These are phyloP conservation scores for Beauveria scarabaeidicola DNA, from an alignment of 2,329 filamentous ascomycete genomes.

Conservation along the genomic window DNA sequence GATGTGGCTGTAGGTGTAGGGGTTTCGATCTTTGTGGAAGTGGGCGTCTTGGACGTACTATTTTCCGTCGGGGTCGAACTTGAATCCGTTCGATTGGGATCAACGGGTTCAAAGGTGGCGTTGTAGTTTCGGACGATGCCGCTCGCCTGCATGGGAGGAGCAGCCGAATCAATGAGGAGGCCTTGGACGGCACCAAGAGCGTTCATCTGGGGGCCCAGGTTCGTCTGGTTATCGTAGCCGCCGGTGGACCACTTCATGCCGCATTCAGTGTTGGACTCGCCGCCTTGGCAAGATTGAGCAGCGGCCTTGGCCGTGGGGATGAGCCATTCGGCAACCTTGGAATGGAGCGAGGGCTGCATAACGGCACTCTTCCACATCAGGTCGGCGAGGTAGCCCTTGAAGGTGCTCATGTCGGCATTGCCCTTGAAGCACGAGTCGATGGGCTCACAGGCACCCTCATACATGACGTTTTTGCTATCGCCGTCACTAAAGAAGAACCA, in stretches of 20 bases:
- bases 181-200: conserved; percentile 57
- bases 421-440: conserved; percentile 36
- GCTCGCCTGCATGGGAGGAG: conserved; percentile 37
- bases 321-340: conserved; percentile 40
- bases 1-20: conserved; percentile 7
- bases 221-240: conserved; percentile 44
- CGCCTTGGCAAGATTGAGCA: conserved; percentile 47
- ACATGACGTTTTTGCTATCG: conserved; percentile 52
- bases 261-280: conserved; percentile 42
- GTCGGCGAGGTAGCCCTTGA: conserved; percentile 59
- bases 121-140: conserved; percentile 38
- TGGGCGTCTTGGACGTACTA: conserved; percentile 1
- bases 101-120: conserved; percentile 16
- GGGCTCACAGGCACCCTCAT: conserved; percentile 57
- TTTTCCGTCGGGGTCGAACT: neutral
- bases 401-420: conserved; percentile 55
- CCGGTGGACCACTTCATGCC: conserved; percentile 55
- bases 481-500: conserved; percentile 46
- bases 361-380: conserved; percentile 53
- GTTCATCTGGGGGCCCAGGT: conserved; percentile 56
- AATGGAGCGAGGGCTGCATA: conserved; percentile 46
- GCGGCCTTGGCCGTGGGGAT: conserved; percentile 46
- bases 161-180: conserved; percentile 37
- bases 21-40: neutral
- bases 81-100: conserved; percentile 13